Conservation (phyloP, 2,329 filamentous ascomycete species). For the Leptographium wingfieldii region DNA sequence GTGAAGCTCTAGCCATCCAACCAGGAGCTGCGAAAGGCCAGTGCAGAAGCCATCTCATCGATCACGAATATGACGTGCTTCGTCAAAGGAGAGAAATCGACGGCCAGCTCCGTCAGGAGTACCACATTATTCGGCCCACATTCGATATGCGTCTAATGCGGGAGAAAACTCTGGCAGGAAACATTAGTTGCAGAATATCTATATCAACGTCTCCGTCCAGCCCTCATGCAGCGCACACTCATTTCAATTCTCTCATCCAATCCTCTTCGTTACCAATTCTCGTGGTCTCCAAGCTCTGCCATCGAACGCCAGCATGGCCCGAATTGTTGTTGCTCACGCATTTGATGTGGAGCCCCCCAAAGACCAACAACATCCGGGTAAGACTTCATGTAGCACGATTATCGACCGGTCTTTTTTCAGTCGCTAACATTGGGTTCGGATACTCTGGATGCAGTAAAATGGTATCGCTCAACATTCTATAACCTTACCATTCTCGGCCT, state of each 20-base stretch:
- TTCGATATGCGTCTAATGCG: not conserved
- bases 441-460: slow-evolving; percentile 27
- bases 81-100: not conserved
- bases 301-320: not conserved
- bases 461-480: slow-evolving; percentile 60
- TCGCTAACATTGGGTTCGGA: not conserved
- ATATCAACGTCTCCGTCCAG: not conserved
- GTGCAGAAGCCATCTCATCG: not conserved
- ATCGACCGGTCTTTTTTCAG: not conserved
- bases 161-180: not conserved
- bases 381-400: not conserved
- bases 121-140: not conserved
- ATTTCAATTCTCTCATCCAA: not conserved
- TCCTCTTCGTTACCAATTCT: not conserved
- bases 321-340: not conserved
- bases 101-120: not conserved
- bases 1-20: not conserved
- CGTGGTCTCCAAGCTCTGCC: not conserved
- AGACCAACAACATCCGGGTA: slow-evolving; percentile 1
- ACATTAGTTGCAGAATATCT: not conserved
- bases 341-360: not conserved
- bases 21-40: not conserved
- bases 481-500: slow-evolving; percentile 60
- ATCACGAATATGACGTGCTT: not conserved
- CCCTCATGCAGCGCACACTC: not conserved